Conservation (phyloP, 768 basidiomycete genomes). For the Trametes coccinea region DNA sequence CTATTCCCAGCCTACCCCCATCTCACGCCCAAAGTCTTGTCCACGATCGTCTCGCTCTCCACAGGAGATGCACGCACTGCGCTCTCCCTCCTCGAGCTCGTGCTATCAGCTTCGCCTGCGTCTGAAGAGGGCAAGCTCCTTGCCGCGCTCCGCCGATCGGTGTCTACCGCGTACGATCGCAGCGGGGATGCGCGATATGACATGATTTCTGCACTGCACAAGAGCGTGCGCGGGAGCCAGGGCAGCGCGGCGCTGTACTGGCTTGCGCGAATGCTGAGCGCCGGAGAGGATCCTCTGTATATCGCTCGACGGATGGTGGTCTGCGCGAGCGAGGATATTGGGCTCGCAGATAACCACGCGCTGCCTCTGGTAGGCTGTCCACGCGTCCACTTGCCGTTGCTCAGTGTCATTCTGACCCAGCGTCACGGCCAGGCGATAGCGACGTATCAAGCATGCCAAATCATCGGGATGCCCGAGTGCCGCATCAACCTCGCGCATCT, state of each 20-base stretch:
- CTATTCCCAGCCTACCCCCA: slow-evolving; percentile 36
- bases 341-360: slow-evolving; percentile 75
- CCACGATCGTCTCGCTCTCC: slow-evolving; percentile 54
- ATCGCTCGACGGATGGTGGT: slow-evolving; percentile 74
- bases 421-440: slow-evolving; percentile 52
- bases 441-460: slow-evolving; percentile 63
- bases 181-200: slow-evolving; percentile 77
- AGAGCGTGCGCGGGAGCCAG: slow-evolving; percentile 76
- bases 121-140: slow-evolving; percentile 53
- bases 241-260: slow-evolving; percentile 83
- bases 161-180: slow-evolving; percentile 69
- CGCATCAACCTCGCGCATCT: slow-evolving; percentile 77
- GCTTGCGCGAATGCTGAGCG: slow-evolving; percentile 81
- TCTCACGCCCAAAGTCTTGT: slow-evolving; percentile 48
- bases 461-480: slow-evolving; percentile 81
- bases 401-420: slow-evolving; percentile 15
- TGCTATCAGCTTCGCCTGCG: slow-evolving; percentile 45
- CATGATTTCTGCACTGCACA: slow-evolving; percentile 84
- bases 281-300: slow-evolving; percentile 80
- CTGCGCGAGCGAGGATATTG: slow-evolving; percentile 85
- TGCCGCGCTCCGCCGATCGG: slow-evolving; percentile 58
- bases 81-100: slow-evolving; percentile 73
- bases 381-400: neutral
- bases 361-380: slow-evolving; percentile 59
- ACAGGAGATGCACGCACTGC: slow-evolving; percentile 78